phyloP scores from a whole-genome alignment of 768 basidiomycete species.

The Amanita subjunquillea region DNA sequence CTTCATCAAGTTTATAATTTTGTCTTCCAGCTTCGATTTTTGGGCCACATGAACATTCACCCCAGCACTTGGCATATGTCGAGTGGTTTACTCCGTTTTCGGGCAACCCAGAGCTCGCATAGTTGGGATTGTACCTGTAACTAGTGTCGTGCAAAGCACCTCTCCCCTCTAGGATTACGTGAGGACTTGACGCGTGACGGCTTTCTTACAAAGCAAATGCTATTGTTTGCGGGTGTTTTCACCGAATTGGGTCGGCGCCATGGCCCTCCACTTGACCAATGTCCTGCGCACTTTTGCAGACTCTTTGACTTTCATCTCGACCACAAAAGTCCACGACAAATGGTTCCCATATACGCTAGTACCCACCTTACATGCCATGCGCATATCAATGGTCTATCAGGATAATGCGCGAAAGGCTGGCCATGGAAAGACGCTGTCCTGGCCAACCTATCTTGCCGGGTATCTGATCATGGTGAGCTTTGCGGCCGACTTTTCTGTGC shows the following conservation, averaged over 20 bases:
- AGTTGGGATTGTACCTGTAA: not conserved
- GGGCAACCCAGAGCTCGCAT: not conserved
- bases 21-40: no score
- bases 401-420: slow-evolving; percentile 21
- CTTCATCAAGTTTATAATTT: no score
- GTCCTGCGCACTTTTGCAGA: slow-evolving; percentile 3
- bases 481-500: not conserved
- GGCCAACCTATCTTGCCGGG: slow-evolving; percentile 33
- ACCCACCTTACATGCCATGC: slow-evolving; percentile 31
- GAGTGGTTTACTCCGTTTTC: not conserved
- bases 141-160: no score
- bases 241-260: no score
- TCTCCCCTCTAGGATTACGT: no score
- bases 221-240: no score
- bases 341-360: slow-evolving; percentile 31
- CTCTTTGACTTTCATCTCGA: slow-evolving; percentile 13
- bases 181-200: no score
- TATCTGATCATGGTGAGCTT: slow-evolving; percentile 34
- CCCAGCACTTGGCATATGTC: not conserved
- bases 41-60: not conserved
- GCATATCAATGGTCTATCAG: slow-evolving; percentile 36
- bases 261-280: not conserved
- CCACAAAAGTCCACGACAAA: slow-evolving; percentile 25
- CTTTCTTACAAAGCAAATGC: no score
- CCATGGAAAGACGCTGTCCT: slow-evolving; percentile 18